Percentiles rank a stretch among this genome's conserved stretches.
Evolutionary conservation across 805 yeast genomes (phyloP).

Genomic region (Ogataea corticis): DNA sequence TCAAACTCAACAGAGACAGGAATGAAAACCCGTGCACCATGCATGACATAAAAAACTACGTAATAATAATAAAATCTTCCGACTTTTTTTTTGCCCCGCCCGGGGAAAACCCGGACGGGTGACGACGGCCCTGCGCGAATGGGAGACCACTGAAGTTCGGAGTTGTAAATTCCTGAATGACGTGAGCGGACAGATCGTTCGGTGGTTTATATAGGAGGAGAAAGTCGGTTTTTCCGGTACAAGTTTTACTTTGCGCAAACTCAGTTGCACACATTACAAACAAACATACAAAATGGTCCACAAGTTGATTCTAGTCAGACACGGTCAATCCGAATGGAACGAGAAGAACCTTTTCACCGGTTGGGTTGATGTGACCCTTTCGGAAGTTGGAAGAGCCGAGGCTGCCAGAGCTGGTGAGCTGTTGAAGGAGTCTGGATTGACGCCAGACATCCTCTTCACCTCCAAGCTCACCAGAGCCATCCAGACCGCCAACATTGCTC

Average conservation of each 20-base stretch:
- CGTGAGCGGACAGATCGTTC: conserved; percentile 6
- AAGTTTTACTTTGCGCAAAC: neutral
- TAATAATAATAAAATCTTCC: no score
- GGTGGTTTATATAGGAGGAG: conserved; percentile 9
- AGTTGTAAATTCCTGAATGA: conserved; percentile 18
- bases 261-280: neutral
- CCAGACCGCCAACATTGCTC: conserved; percentile 95
- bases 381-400: conserved; percentile 83
- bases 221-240: conserved; percentile 1
- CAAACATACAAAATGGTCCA: conserved; percentile 28
- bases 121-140: conserved; percentile 6
- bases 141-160: conserved; percentile 11
- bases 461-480: conserved; percentile 92
- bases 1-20: no score
- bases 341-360: conserved; percentile 98
- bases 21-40: neutral
- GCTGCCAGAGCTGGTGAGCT: conserved; percentile 93
- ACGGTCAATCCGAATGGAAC: conserved; percentile 99
- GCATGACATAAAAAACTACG: no score
- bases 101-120: neutral
- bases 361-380: conserved; percentile 93
- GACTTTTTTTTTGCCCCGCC: no score
- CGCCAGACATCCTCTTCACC: conserved; percentile 88
- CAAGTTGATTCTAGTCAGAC: conserved; percentile 90
- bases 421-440: conserved; percentile 79